Percentiles rank a stretch among this genome's conserved stretches.
These are phyloP conservation scores for Coemansia sp. DNA, from an alignment of 192 early-diverging fungal genomes.

Conservation along the genomic window DNA sequence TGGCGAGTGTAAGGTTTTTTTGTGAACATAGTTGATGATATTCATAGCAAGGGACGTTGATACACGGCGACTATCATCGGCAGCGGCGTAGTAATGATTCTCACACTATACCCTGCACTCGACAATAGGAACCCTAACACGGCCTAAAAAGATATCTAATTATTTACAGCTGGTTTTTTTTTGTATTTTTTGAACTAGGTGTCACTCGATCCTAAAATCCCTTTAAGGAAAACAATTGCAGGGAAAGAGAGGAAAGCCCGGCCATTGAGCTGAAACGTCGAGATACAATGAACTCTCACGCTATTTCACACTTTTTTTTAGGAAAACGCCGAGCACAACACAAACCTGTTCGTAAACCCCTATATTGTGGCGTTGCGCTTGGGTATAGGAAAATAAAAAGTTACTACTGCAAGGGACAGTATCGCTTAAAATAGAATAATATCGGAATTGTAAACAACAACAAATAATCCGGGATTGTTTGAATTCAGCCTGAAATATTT, in stretches of 20 bases:
- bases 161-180: background rate
- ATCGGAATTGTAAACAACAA: background rate
- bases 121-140: background rate
- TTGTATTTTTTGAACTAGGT: too few relatives aligned
- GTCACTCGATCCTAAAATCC: too few relatives aligned
- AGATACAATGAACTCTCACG: background rate
- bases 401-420: slow-evolving; percentile 1
- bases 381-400: background rate
- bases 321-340: background rate
- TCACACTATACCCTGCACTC: background rate
- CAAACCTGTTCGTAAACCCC: background rate
- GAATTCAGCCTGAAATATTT: slow-evolving; percentile 11
- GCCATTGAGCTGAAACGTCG: background rate
- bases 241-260: background rate
- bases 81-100: background rate
- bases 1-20: background rate
- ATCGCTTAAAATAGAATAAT: slow-evolving; percentile 1
- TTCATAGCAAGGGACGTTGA: background rate
- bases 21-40: background rate
- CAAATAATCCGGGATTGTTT: background rate
- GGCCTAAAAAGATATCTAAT: background rate
- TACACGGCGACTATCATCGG: background rate
- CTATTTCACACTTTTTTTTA: background rate
- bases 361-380: background rate
- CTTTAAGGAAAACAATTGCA: background rate